Evolutionary conservation across 176 grass and related monocot species (phyloP).

Genomic region (Lolium rigidum): DNA sequence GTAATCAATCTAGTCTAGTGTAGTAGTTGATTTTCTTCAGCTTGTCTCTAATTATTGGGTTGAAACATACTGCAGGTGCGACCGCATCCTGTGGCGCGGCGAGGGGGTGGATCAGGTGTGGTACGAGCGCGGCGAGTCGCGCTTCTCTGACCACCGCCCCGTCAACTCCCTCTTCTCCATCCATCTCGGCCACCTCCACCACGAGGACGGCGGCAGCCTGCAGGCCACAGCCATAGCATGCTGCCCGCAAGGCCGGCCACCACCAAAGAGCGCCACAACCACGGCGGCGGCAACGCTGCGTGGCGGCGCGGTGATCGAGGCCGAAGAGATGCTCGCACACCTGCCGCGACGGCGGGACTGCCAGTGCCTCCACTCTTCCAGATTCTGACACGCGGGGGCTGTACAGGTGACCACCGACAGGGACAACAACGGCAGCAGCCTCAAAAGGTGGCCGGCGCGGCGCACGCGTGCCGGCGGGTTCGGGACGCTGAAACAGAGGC

Average conservation of each 20-base stretch:
- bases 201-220: not conserved
- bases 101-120: constrained; percentile 68
- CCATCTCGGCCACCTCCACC: constrained; percentile 3
- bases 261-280: not conserved
- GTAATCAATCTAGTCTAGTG: not conserved
- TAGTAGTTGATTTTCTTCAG: not conserved
- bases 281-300: not conserved
- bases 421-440: not conserved
- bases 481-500: not conserved
- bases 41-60: not conserved
- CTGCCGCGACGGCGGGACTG: constrained; percentile 37
- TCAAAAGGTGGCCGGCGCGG: not conserved
- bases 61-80: constrained; percentile 59
- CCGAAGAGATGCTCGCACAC: constrained; percentile 57
- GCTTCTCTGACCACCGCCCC: constrained; percentile 92
- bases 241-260: not conserved
- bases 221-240: not conserved
- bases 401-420: not conserved
- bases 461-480: not conserved
- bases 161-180: constrained; percentile 76
- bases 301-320: constrained; percentile 44
- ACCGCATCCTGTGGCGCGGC: constrained; percentile 91
- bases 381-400: constrained; percentile 49
- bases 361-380: constrained; percentile 44
- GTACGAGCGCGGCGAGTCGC: constrained; percentile 82